Base-by-base conservation (phyloP, 495 filamentous ascomycete species). In the Tetracladium setigerum region DNA sequence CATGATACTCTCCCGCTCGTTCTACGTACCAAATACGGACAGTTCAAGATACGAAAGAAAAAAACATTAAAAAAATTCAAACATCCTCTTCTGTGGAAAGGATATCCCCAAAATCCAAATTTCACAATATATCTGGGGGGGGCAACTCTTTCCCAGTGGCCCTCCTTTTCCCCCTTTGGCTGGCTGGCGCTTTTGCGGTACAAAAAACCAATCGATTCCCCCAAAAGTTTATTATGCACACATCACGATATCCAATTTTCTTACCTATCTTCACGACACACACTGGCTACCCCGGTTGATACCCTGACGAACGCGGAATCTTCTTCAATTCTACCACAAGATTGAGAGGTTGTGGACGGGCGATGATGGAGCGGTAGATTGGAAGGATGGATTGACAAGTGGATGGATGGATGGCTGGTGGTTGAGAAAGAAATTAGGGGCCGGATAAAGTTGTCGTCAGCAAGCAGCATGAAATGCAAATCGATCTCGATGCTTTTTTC, bases 201-300 rank as follows among this genome's bases (percentile, higher is more conserved):
- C 22, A 27, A 3, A 3, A 3, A 27, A 27, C 22, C 3, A 27
- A 27, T 27, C 22, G 40, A 48, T 52, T 35, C 51, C 50, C 47
- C 47, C 46, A 59, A 56, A 54, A 56, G 50, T 47, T 50, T 57
- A 46, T 58, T 52, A 35, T 27, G 14, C 38, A 41, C 38, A 36
- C 34, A 36, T n/a, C 48, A 58, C 51, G 47, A 56, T 54, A 59
- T 54, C 56, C 57, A 55, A 52, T 54, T 53, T 55, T 49, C 43
- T 55, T 50, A 46, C 46, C 54, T 56, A 59, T 27, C 22, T 27
- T 27, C 3, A 27, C 22, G 22, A 27, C 22, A 27, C 41, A 50
- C 56, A 54, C 44, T 59, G 43, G 53, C 53, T 54, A 54, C 53
- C 22, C 53, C 50, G 49, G 50, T 56, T 51, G 53, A 59, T 59